These are phyloP conservation scores for Pseudomassariella vexata DNA, from an alignment of 2,329 filamentous ascomycete species.

Conservation along the genomic window DNA sequence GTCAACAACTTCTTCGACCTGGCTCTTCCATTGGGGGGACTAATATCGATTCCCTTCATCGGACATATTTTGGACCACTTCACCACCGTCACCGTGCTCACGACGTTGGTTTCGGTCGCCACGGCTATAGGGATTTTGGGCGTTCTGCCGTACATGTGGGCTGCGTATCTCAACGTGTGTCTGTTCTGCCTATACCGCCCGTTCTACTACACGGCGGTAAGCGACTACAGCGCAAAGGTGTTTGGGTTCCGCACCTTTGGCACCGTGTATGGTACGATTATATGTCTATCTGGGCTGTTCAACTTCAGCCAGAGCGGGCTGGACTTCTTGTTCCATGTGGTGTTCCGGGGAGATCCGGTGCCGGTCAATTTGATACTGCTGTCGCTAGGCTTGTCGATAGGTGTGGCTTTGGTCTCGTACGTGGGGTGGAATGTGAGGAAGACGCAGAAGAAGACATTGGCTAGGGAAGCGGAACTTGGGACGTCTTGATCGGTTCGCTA, in stretches of 20 bases:
- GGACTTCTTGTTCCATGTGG: slow-evolving; percentile 70
- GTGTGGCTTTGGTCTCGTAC: slow-evolving; percentile 59
- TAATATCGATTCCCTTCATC: slow-evolving; percentile 83
- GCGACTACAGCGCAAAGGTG: slow-evolving; percentile 84
- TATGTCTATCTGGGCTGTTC: slow-evolving; percentile 75
- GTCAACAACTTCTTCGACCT: slow-evolving; percentile 84
- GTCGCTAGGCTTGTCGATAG: slow-evolving; percentile 55
- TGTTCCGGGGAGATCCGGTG: slow-evolving; percentile 66
- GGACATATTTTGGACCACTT: slow-evolving; percentile 73
- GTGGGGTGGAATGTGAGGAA: slow-evolving; percentile 42
- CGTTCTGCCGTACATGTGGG: slow-evolving; percentile 61
- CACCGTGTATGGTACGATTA: slow-evolving; percentile 88
- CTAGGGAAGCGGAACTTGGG: slow-evolving; percentile 24
- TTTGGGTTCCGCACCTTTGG: slow-evolving; percentile 90
- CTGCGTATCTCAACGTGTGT: slow-evolving; percentile 68
- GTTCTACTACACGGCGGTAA: slow-evolving; percentile 87
- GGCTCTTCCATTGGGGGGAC: slow-evolving; percentile 76
- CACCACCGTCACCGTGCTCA: slow-evolving; percentile 65
- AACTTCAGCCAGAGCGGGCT: slow-evolving; percentile 80
- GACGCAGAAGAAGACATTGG: slow-evolving; percentile 14
- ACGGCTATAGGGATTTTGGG: slow-evolving; percentile 74
- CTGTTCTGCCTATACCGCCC: slow-evolving; percentile 83
- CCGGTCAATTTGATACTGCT: slow-evolving; percentile 72
- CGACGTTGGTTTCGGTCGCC: slow-evolving; percentile 62
- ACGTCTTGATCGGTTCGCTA: no score